phyloP scores from a whole-genome alignment of 2,329 filamentous ascomycete species.

The Pestalotiopsis sp. region DNA sequence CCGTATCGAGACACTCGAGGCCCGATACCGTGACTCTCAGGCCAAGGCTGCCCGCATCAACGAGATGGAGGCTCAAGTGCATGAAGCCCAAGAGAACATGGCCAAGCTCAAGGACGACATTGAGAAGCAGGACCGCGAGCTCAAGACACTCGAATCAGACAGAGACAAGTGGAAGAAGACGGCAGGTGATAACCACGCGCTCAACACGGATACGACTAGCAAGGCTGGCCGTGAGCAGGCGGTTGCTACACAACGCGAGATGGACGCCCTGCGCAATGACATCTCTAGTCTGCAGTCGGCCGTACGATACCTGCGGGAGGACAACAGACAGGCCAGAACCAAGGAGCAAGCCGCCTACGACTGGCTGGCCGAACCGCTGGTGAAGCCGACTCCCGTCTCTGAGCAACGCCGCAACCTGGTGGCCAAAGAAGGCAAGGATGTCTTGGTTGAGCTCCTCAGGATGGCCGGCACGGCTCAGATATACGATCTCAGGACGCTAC shows the following conservation, averaged over 20 bases:
- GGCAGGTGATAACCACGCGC: constrained; percentile 62
- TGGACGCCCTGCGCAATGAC: constrained; percentile 72
- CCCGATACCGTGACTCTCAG: constrained; percentile 80
- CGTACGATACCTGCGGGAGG: constrained; percentile 68
- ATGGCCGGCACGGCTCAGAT: constrained; percentile 59
- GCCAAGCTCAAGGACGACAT: constrained; percentile 63
- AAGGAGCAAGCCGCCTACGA: constrained; percentile 57
- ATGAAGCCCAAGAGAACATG: constrained; percentile 52
- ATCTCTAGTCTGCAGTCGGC: constrained; percentile 66
- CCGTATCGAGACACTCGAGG: constrained; percentile 90
- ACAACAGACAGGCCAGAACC: constrained; percentile 64
- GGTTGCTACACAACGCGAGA: constrained; percentile 71
- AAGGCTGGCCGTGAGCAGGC: constrained; percentile 67
- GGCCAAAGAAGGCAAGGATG: constrained; percentile 63
- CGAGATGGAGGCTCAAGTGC: constrained; percentile 64
- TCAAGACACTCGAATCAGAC: constrained; percentile 65
- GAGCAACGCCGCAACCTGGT: constrained; percentile 47
- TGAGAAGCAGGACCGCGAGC: constrained; percentile 68
- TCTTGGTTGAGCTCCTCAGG: constrained; percentile 65
- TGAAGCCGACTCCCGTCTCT: constrained; percentile 37
- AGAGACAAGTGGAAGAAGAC: constrained; percentile 73
- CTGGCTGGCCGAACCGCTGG: constrained; percentile 68
- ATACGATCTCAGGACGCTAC: constrained; percentile 61
- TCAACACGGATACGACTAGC: constrained; percentile 51
- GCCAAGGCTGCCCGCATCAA: constrained; percentile 73